Percentiles rank a stretch among this genome's conserved stretches.
phyloP scores from a whole-genome alignment of 192 early-diverging fungal species.

The Dispira parvispora region DNA sequence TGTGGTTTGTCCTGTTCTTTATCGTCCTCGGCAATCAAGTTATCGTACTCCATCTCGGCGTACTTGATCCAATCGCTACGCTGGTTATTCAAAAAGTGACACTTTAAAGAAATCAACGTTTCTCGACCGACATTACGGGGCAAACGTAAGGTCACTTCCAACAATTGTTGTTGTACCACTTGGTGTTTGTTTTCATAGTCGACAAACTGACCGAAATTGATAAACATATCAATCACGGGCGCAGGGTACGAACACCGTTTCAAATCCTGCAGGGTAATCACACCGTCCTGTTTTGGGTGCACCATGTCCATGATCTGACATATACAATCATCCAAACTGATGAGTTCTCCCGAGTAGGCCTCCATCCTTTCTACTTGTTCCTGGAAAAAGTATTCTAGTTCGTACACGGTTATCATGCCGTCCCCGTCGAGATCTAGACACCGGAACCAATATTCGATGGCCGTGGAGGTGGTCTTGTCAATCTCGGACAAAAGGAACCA shows the following conservation, averaged over 20 bases:
- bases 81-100: slow-evolving; percentile 24
- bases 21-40: slow-evolving; percentile 25
- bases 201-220: slow-evolving; percentile 26
- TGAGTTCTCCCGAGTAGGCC: slow-evolving; percentile 25
- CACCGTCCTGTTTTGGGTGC: slow-evolving; percentile 19
- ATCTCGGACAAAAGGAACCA: slow-evolving; percentile 74
- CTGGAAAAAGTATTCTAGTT: slow-evolving; percentile 69
- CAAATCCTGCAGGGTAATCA: slow-evolving; percentile 29
- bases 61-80: slow-evolving; percentile 31
- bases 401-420: slow-evolving; percentile 68
- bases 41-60: slow-evolving; percentile 29
- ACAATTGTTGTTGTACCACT: slow-evolving; percentile 27
- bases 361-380: slow-evolving; percentile 63
- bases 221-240: slow-evolving; percentile 30
- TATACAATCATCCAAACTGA: slow-evolving; percentile 27
- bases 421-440: slow-evolving; percentile 85
- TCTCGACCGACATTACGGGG: slow-evolving; percentile 20
- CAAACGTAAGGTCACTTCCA: slow-evolving; percentile 24
- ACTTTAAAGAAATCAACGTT: slow-evolving; percentile 25
- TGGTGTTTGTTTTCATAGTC: slow-evolving; percentile 29
- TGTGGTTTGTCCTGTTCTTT: slow-evolving; percentile 12
- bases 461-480: slow-evolving; percentile 48
- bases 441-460: slow-evolving; percentile 78
- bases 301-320: slow-evolving; percentile 31
- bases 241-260: slow-evolving; percentile 20